phyloP scores from a whole-genome alignment of 2,329 filamentous ascomycete species.

The Ophiobolus disseminans region DNA sequence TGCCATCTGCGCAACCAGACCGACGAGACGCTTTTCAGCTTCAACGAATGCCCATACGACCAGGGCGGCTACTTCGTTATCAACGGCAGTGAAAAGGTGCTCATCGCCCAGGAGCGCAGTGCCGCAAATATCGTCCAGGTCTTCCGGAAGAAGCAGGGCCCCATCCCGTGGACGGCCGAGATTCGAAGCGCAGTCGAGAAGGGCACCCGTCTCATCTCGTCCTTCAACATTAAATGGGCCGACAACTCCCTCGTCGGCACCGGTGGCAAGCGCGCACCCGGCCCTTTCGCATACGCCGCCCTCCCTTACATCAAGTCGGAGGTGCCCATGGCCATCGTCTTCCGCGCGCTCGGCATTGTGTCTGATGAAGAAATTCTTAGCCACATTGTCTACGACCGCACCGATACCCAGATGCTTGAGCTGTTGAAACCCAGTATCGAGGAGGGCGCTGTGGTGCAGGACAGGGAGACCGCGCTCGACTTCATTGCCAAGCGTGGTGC shows the following conservation, averaged over 20 bases:
- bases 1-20: constrained; percentile 85
- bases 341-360: constrained; percentile 92
- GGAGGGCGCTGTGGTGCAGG: constrained; percentile 94
- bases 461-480: constrained; percentile 90
- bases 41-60: constrained; percentile 98
- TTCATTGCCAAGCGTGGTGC: constrained; percentile 93
- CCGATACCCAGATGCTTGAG: constrained; percentile 95
- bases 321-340: constrained; percentile 92
- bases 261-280: constrained; percentile 74
- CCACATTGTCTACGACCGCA: constrained; percentile 95
- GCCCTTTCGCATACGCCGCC: constrained; percentile 87
- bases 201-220: constrained; percentile 91
- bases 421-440: constrained; percentile 97
- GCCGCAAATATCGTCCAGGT: constrained; percentile 99
- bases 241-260: constrained; percentile 79
- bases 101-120: constrained; percentile 96
- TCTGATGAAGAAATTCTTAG: constrained; percentile 98
- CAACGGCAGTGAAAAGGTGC: constrained; percentile 97
- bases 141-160: constrained; percentile 97
- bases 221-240: constrained; percentile 87
- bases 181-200: constrained; percentile 97
- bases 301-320: constrained; percentile 94
- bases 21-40: constrained; percentile 84
- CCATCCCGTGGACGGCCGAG: constrained; percentile 91
- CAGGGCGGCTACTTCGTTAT: constrained; percentile 99